phyloP scores from a whole-genome alignment of 352 stramenopile species.

The Poterioochromonas sp. region DNA sequence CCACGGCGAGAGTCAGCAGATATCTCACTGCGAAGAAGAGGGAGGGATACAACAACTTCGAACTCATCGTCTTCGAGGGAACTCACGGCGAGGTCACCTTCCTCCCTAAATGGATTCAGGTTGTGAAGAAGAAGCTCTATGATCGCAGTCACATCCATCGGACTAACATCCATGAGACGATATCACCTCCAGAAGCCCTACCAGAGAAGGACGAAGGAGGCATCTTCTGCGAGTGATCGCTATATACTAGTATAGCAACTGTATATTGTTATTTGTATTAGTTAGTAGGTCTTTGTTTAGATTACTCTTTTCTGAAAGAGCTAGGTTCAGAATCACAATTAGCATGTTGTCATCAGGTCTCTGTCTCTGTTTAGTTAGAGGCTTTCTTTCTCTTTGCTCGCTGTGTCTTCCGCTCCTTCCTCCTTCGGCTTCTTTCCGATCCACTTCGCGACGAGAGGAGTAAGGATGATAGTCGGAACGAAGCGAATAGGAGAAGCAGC shows the following conservation, averaged over 20 bases:
- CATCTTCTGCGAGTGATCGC: slow-evolving; percentile 8
- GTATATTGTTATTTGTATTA: slow-evolving; percentile 19
- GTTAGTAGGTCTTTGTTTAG: slow-evolving; percentile 14
- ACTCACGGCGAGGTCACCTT: not conserved
- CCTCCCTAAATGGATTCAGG: slow-evolving; percentile 10
- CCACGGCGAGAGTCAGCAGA: not conserved
- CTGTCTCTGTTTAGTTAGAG: slow-evolving; percentile 13
- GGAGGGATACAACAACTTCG: not conserved
- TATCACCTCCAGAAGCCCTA: slow-evolving; percentile 10
- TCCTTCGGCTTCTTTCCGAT: slow-evolving; percentile 60
- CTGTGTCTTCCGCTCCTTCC: slow-evolving; percentile 34
- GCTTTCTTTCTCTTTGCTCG: slow-evolving; percentile 11
- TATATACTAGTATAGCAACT: slow-evolving; percentile 17
- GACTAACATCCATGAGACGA: slow-evolving; percentile 11
- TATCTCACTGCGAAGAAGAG: not conserved
- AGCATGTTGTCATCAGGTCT: slow-evolving; percentile 11
- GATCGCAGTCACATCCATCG: slow-evolving; percentile 8
- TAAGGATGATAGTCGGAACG: slow-evolving; percentile 66
- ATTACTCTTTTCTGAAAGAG: slow-evolving; percentile 15
- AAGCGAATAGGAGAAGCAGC: slow-evolving; percentile 69
- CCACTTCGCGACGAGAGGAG: slow-evolving; percentile 65
- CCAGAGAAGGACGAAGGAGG: slow-evolving; percentile 7
- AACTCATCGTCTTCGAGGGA: not conserved
- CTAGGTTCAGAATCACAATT: slow-evolving; percentile 14
- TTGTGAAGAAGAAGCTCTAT: slow-evolving; percentile 14